phyloP scores from a whole-genome alignment of 441 rosid species.

The Euphorbia neoarborescens region DNA sequence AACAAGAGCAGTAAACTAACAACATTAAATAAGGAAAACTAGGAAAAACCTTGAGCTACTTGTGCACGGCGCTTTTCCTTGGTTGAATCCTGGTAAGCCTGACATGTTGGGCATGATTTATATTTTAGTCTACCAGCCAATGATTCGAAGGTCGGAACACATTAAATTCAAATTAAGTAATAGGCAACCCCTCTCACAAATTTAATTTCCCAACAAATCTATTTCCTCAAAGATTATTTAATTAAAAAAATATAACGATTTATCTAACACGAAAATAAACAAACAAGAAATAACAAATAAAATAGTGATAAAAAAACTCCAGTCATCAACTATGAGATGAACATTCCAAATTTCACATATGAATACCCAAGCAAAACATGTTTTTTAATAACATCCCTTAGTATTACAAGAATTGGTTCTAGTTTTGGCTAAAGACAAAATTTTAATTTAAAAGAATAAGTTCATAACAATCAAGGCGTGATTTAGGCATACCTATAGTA shows the following conservation, averaged over 20 bases:
- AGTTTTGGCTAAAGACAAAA: neutral
- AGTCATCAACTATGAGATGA: neutral
- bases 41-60: slow-evolving; percentile 83
- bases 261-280: neutral
- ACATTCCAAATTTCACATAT: neutral
- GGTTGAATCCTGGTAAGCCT: slow-evolving; percentile 94
- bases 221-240: neutral
- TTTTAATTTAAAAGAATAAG: neutral
- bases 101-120: slow-evolving; percentile 12
- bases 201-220: neutral
- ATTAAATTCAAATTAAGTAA: neutral
- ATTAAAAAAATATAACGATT: neutral
- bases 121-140: neutral
- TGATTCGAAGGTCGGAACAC: neutral
- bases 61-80: slow-evolving; percentile 92
- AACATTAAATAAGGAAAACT: slow-evolving; percentile 5
- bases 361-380: neutral
- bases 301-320: neutral
- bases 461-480: neutral
- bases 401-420: neutral
- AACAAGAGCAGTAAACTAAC: slow-evolving; percentile 1
- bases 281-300: neutral
- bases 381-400: neutral
- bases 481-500: neutral
- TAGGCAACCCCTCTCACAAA: neutral